Evolutionary conservation across 768 basidiomycete genomes (phyloP), one percentile per base, ranked within the genome.

Genomic region (Cystoderma amianthinum): DNA sequence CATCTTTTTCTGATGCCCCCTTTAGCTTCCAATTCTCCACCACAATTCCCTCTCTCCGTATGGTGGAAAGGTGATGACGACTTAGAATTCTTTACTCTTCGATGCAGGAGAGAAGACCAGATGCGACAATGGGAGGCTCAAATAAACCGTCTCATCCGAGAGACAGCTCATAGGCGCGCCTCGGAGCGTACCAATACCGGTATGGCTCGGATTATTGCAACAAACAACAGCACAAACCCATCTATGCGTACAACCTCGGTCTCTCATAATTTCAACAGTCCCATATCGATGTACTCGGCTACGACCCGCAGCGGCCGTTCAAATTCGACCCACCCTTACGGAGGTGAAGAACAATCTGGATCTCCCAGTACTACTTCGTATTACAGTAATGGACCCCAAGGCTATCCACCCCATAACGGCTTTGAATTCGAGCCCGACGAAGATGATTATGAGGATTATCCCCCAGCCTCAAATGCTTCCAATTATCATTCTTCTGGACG

Each of bases 61-160:
- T 92, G 83, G 76, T 97, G 93, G 93, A 82, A 86, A 54, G 91
- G 91, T 3, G 94, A 96, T 52, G 86, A 92, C 50, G 87, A 89
- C 51, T 68, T 91, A 32, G 96, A 98, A 53, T 92, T 78, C 54
- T 98, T 99, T 63, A 90, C 93, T 19, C 75, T 99, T 39, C 87
- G 91, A 42, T 96, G 95, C 60, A 79, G 88, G 34, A 81, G 82
- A 9, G 91, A 97, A 55, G 96, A 97, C 51, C 89, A 92, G 51
- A 78, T 96, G 58, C 76, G 78, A 35, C 85, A 91, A 54, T 99
- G 96, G 96, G 89, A 96, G 57, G 70, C 78, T 12, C 79, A 83
- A 45, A 86, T 98, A 50, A 92, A 83, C 58, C 83, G 88, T 33
- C 72, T 98, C 23, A 92, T 97, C 56, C 78, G 78, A 50, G 82